Conservation (phyloP, 2,329 filamentous ascomycete species). For the Trichoderma arundinaceum region DNA sequence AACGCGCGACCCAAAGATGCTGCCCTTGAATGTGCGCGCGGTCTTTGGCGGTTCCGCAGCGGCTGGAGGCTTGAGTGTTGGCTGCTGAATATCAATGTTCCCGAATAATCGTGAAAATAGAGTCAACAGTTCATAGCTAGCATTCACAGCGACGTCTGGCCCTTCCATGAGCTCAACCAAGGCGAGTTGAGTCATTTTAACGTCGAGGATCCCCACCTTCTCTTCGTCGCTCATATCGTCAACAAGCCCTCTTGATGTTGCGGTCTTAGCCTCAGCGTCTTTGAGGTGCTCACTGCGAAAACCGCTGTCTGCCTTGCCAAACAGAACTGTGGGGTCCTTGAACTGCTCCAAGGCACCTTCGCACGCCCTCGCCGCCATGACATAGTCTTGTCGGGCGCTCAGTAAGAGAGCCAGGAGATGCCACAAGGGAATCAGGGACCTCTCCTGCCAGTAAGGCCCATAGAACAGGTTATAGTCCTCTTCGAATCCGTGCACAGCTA, state of each 20-base stretch:
- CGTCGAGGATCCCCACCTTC: conserved; percentile 85
- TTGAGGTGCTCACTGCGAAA: conserved; percentile 73
- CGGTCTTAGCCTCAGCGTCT: conserved; percentile 49
- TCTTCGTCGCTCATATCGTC: conserved; percentile 84
- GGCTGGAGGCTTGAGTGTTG: conserved; percentile 49
- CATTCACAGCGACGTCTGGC: conserved; percentile 83
- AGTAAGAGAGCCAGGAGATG: conserved; percentile 86
- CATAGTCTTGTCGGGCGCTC: conserved; percentile 84
- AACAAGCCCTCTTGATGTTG: conserved; percentile 58
- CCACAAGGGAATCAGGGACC: conserved; percentile 79
- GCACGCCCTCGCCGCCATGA: conserved; percentile 79
- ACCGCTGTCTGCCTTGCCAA: conserved; percentile 63
- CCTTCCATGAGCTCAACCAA: conserved; percentile 85
- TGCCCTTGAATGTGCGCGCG: conserved; percentile 71
- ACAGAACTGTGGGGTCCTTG: conserved; percentile 70
- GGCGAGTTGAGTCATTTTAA: conserved; percentile 92
- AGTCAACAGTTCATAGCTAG: conserved; percentile 80
- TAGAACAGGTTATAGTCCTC: conserved; percentile 52
- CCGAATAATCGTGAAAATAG: conserved; percentile 84
- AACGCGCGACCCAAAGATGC: conserved; percentile 72
- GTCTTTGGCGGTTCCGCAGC: conserved; percentile 69
- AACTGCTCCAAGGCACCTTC: conserved; percentile 93
- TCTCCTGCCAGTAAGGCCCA: conserved; percentile 65
- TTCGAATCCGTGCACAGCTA: conserved; percentile 59
- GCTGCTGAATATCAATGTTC: conserved; percentile 48